Conservation (phyloP, 164 flowering plant species). For the Vitis rupestris region DNA sequence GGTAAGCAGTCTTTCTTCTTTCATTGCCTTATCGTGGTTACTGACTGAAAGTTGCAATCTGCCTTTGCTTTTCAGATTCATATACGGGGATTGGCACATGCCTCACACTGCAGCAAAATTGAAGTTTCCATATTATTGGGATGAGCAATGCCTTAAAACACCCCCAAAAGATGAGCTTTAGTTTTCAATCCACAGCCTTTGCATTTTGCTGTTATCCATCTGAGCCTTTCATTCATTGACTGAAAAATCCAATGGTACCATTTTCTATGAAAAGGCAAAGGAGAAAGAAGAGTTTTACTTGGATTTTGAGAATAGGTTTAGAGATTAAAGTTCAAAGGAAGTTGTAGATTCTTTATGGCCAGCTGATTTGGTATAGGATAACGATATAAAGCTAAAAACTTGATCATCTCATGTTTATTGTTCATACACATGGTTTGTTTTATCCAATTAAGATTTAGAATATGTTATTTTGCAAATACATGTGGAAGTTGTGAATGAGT, state of each 20-base stretch:
- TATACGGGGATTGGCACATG: conserved; percentile 83
- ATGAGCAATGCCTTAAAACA: conserved; percentile 55
- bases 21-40: background rate
- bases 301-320: background rate
- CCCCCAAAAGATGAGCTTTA: conserved; percentile 76
- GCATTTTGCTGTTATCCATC: background rate
- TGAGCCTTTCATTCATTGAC: background rate
- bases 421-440: too few species aligned
- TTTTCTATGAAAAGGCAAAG: background rate
- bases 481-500: too few species aligned
- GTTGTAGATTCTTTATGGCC: too few species aligned
- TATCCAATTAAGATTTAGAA: too few species aligned
- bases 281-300: background rate
- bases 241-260: background rate
- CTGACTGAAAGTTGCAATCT: background rate
- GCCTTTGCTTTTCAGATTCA: conserved; percentile 52
- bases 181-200: conserved; percentile 3
- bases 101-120: conserved; percentile 86
- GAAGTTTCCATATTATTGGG: conserved; percentile 90
- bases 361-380: too few species aligned
- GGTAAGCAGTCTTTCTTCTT: background rate
- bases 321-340: background rate
- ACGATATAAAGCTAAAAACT: too few species aligned
- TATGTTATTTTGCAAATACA: too few species aligned
- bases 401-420: too few species aligned